phyloP scores from a whole-genome alignment of 345 rosid species.

The Eucalyptus polyanthemos region DNA sequence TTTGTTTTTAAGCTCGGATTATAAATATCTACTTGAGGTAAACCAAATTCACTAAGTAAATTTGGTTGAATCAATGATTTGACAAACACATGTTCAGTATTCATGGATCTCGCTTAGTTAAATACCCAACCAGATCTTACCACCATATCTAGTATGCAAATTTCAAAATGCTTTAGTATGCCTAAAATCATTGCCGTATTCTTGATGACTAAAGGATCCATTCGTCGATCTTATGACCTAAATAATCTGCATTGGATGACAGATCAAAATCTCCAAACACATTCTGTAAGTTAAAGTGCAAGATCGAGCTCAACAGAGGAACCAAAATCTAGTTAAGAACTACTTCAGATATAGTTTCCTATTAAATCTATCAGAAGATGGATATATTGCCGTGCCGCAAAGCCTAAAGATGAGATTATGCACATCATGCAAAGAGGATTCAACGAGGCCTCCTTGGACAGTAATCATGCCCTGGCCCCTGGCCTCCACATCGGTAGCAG shows the following conservation, averaged over 20 bases:
- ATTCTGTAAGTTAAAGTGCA: background rate
- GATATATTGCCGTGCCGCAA: background rate
- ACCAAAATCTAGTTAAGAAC: background rate
- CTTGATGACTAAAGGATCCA: background rate
- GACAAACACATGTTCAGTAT: background rate
- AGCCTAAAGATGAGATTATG: background rate
- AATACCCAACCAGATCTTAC: background rate
- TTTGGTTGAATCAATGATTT: background rate
- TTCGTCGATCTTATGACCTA: background rate
- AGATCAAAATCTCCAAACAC: background rate
- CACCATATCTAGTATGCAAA: background rate
- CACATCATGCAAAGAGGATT: background rate
- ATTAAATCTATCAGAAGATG: slow-evolving; percentile 11
- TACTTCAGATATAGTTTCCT: background rate
- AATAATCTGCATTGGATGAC: background rate
- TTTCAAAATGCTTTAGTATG: background rate
- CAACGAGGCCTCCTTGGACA: slow-evolving; percentile 1
- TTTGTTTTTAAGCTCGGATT: background rate
- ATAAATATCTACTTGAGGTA: background rate
- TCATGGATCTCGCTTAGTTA: background rate
- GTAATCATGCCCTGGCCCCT: background rate
- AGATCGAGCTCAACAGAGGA: background rate
- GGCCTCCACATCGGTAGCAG: slow-evolving; percentile 25
- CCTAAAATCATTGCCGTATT: background rate
- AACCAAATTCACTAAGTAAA: background rate